phyloP scores from a whole-genome alignment of 306 rosid species.

The Coriaria nepalensis region DNA sequence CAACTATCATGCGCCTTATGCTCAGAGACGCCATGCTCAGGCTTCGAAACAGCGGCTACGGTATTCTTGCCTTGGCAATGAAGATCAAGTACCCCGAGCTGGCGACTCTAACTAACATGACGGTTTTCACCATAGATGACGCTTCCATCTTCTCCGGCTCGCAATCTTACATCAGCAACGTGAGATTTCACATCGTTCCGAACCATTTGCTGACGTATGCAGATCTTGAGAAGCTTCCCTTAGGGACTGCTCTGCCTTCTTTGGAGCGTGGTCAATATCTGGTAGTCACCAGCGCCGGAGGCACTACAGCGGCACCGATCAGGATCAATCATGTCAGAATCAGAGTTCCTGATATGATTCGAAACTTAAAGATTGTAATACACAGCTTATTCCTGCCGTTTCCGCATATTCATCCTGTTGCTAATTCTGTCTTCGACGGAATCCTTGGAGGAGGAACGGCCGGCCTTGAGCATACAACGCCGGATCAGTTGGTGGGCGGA shows the following conservation, averaged over 20 bases:
- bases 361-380: conserved; percentile 44
- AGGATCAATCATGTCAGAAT: conserved; percentile 57
- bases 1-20: conserved; percentile 50
- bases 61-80: conserved; percentile 49
- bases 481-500: conserved; percentile 20
- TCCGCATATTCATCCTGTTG: conserved; percentile 41
- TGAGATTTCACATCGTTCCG: conserved; percentile 58
- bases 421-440: conserved; percentile 27
- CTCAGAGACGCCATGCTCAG: conserved; percentile 53
- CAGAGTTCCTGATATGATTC: conserved; percentile 39
- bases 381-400: conserved; percentile 53
- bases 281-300: conserved; percentile 39
- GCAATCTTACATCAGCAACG: conserved; percentile 39
- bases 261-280: conserved; percentile 36
- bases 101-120: conserved; percentile 43
- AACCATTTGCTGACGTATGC: conserved; percentile 32
- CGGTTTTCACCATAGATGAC: conserved; percentile 50
- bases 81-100: conserved; percentile 51
- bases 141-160: conserved; percentile 61
- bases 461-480: conserved; percentile 6
- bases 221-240: conserved; percentile 53
- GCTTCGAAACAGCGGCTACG: conserved; percentile 56
- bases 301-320: conserved; percentile 27
- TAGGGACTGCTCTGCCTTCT: conserved; percentile 46
- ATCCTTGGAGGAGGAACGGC: conserved; percentile 25